Conservation (phyloP, 2,329 filamentous ascomycete genomes). For the Rhynchosporium secalis region DNA sequence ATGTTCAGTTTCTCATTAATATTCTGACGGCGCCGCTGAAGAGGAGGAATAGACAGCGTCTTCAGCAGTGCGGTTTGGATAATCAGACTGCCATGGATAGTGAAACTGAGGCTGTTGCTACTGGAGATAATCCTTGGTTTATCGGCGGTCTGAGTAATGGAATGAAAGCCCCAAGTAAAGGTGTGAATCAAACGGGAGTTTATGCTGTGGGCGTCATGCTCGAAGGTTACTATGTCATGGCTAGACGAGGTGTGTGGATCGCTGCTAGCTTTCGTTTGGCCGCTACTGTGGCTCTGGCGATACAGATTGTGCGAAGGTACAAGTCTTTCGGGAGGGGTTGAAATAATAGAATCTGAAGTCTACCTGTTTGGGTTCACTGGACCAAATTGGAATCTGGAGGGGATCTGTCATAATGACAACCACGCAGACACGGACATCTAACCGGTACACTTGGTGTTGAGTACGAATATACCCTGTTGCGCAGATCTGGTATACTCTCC, state of each 20-base stretch:
- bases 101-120: slow-evolving; percentile 33
- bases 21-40: slow-evolving; percentile 59
- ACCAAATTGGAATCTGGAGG: too few species aligned
- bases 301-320: slow-evolving; percentile 18
- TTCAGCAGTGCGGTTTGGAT: slow-evolving; percentile 34
- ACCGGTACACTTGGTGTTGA: too few species aligned
- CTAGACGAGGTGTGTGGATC: slow-evolving; percentile 36
- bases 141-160: slow-evolving; percentile 28
- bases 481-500: too few species aligned
- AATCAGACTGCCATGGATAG: slow-evolving; percentile 37
- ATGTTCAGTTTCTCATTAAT: slow-evolving; percentile 60
- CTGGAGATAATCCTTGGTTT: slow-evolving; percentile 30
- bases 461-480: too few species aligned
- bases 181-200: slow-evolving; percentile 27
- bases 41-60: slow-evolving; percentile 45
- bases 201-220: slow-evolving; percentile 38
- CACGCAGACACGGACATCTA: too few species aligned
- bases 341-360: not conserved
- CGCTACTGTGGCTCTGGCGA: slow-evolving; percentile 14
- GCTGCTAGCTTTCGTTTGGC: slow-evolving; percentile 29
- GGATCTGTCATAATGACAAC: too few species aligned
- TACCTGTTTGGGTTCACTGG: too few species aligned
- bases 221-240: slow-evolving; percentile 39
- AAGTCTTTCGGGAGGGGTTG: not conserved
- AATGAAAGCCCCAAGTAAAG: slow-evolving; percentile 21